Conservation (phyloP, 345 rosid genomes). For the Linum lewisii region DNA sequence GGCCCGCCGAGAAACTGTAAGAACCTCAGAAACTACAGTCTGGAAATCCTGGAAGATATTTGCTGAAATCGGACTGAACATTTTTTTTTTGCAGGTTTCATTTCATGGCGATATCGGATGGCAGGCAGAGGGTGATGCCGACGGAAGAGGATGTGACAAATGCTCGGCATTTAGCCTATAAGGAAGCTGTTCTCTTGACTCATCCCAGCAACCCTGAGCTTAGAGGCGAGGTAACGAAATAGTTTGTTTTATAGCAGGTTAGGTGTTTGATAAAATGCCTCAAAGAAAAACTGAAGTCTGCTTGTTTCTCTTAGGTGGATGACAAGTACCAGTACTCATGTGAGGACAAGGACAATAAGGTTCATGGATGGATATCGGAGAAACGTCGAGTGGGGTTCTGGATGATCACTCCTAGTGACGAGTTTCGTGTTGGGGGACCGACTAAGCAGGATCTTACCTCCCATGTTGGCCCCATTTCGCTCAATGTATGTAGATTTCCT, state of each 20-base stretch:
- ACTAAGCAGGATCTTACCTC: slow-evolving; percentile 3
- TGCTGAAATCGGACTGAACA: neutral
- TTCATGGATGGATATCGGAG: slow-evolving; percentile 16
- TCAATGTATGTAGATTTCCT: neutral
- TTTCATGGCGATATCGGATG: slow-evolving; percentile 6
- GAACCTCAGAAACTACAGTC: no score
- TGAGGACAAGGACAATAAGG: slow-evolving; percentile 10
- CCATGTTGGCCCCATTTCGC: neutral
- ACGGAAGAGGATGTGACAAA: neutral
- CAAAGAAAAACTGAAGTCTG: neutral
- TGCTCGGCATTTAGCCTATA: neutral
- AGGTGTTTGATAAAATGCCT: neutral
- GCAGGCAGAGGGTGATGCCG: slow-evolving; percentile 5
- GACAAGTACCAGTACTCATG: slow-evolving; percentile 20
- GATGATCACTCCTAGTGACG: slow-evolving; percentile 5
- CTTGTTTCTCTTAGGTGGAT: slow-evolving; percentile 13
- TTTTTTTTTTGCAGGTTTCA: slow-evolving; percentile 2
- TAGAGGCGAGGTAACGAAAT: neutral
- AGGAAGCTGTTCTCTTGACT: slow-evolving; percentile 10
- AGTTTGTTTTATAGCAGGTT: neutral
- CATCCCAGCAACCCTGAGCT: neutral
- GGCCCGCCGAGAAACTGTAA: neutral
- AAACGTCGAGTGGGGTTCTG: slow-evolving; percentile 5
- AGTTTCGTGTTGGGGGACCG: slow-evolving; percentile 1
- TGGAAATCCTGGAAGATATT: neutral